Conservation (phyloP, 108 stramenopile species). For the Pseudonitzschia multistriata region DNA sequence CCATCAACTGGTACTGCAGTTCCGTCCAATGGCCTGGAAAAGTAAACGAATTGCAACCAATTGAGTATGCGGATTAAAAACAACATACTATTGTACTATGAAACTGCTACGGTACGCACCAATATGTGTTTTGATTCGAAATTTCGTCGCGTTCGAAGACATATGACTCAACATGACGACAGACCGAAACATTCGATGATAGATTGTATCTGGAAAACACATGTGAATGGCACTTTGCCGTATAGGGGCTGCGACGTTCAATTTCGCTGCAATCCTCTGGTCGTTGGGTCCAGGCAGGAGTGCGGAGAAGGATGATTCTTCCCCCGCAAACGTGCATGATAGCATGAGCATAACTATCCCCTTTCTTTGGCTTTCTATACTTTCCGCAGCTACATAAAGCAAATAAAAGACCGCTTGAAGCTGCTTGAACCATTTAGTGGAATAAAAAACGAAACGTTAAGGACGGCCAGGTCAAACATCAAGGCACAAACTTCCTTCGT, state of each 20-base stretch:
- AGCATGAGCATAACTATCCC: not conserved
- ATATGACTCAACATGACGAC: not conserved
- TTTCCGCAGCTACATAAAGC: conserved; percentile 1
- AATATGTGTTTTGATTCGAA: conserved; percentile 4
- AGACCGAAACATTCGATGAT: not conserved
- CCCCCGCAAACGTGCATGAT: not conserved
- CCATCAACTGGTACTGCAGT: conserved; percentile 16
- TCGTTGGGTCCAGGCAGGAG: not conserved
- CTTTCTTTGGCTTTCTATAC: conserved; percentile 9
- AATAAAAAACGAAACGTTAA: not conserved
- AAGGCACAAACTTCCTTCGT: no score
- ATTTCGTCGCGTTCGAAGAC: not conserved
- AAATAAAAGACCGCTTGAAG: not conserved
- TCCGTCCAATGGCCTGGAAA: conserved; percentile 8
- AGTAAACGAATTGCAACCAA: not conserved
- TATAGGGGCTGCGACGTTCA: not conserved
- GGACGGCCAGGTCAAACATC: not conserved
- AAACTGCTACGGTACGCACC: not conserved
- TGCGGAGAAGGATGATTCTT: not conserved
- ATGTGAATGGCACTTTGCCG: not conserved
- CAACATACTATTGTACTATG: no score
- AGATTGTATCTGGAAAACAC: conserved; percentile 10
- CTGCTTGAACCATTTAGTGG: not conserved
- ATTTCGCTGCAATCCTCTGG: not conserved
- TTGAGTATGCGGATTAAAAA: not conserved